These are phyloP conservation scores for Xylaria curta DNA, from an alignment of 495 filamentous ascomycete genomes.

Conservation along the genomic window DNA sequence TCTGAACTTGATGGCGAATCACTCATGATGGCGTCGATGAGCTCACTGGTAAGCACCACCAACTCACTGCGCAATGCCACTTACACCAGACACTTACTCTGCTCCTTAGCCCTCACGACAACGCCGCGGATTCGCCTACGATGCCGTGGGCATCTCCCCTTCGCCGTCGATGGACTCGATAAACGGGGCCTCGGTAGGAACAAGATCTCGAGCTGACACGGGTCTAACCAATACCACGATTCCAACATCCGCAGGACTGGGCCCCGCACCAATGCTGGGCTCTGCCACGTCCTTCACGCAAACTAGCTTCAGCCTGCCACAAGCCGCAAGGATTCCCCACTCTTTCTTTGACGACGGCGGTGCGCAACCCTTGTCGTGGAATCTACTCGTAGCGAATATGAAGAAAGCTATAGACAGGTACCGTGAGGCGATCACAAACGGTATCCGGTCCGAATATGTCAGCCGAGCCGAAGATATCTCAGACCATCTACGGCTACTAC, in stretches of 20 bases:
- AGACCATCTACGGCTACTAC: conserved; percentile 90
- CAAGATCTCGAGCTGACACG: conserved; percentile 50
- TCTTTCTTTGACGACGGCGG: conserved; percentile 87
- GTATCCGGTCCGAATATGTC: conserved; percentile 88
- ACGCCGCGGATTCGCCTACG: conserved; percentile 68
- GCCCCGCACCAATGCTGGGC: conserved; percentile 62
- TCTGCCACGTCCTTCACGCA: conserved; percentile 73
- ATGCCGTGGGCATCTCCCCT: conserved; percentile 74
- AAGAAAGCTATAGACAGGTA: conserved; percentile 85
- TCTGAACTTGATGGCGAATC: conserved; percentile 79
- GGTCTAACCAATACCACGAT: conserved; percentile 52
- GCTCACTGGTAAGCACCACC: conserved; percentile 57
- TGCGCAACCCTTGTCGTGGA: conserved; percentile 78
- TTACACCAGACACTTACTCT: conserved; percentile 26
- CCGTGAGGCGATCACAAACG: conserved; percentile 78
- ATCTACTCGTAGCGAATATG: conserved; percentile 87
- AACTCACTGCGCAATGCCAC: neutral
- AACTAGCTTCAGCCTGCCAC: conserved; percentile 60
- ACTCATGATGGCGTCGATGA: conserved; percentile 53
- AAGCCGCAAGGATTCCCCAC: conserved; percentile 68
- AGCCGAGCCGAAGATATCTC: conserved; percentile 94
- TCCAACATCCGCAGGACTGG: conserved; percentile 37
- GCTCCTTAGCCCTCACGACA: conserved; percentile 56
- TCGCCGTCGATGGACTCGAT: conserved; percentile 93
- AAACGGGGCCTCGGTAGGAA: conserved; percentile 62